Evolutionary conservation across 306 rosid species (phyloP), one percentile per base, ranked within the genome.

Genomic region (Macrotyloma uniflorum): DNA sequence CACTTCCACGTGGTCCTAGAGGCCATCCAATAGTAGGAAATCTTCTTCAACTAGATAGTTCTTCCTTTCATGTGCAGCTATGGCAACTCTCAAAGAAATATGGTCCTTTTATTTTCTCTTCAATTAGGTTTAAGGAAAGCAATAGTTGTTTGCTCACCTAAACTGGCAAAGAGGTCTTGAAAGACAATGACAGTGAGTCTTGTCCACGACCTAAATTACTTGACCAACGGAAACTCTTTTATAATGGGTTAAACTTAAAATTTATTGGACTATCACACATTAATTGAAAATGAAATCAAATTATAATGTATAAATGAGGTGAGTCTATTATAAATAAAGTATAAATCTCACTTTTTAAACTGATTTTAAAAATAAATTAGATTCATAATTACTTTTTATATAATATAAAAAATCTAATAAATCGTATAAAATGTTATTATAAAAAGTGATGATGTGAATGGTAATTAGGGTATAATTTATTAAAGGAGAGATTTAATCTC

Each of bases 1-100:
- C 49, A 26, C 15, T 12, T 35, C 82, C 86, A 32, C 89, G 89
- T 12, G 67, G 83, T 66, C 92, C 88, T 50, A 83, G 69, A 40
- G 83, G 83, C 24, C 86, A 86, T 61, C 92, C 92, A 5, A 68
- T 86, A 26, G 70, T 84, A 0, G 87, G 90, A 4, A 86, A 88
- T 59, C 70, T 88, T 54, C 90, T 82, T 82, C 88, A 76, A 5
- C 74, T 87, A 20, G 73, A 87, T 10, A 36, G n/a, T 14, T 66
- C 81, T 45, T 1, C 2, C 6, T 74, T 83, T 47, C 67, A 84
- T 79, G 30, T 32, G 3, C 82, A 86, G 7, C 65, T 85, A n/a
- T 64, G 46, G 16, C 0, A 79, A 16, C 80, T 72, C 49, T 69
- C 89, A 35, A 85, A 74, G 26, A 78, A 20, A 36, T 72, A 85